A percentile compares a stretch with the other conserved stretches of the same genome.
phyloP scores from a whole-genome alignment of 148 eudicot genomes.

The Pouteria glomerata region DNA sequence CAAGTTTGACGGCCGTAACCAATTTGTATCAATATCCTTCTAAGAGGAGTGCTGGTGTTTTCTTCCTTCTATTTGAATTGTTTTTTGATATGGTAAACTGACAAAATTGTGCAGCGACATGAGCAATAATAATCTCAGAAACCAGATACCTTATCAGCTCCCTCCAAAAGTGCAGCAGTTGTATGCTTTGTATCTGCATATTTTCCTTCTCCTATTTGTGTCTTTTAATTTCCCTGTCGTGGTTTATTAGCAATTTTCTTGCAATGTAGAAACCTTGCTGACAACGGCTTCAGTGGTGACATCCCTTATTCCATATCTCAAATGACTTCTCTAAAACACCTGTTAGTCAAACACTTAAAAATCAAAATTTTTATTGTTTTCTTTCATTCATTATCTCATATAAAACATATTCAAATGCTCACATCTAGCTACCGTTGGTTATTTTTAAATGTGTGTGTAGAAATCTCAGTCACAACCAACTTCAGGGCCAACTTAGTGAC shows the following conservation, averaged over 20 bases:
- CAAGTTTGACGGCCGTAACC: constrained; percentile 55
- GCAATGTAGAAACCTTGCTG: constrained; percentile 69
- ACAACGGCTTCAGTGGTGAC: constrained; percentile 57
- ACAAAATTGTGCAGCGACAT: constrained; percentile 65
- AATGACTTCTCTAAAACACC: constrained; percentile 57
- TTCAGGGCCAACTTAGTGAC: constrained; percentile 53
- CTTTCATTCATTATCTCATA: background rate
- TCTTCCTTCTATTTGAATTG: background rate
- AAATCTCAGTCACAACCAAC: constrained; percentile 79
- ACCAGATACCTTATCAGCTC: constrained; percentile 65
- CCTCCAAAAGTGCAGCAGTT: constrained; percentile 61
- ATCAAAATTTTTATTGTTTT: too few species aligned
- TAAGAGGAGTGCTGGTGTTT: background rate
- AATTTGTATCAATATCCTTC: constrained; percentile 39
- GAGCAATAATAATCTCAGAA: constrained; percentile 85
- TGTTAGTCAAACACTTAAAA: constrained; percentile 44
- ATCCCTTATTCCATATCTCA: constrained; percentile 72
- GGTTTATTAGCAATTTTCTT: constrained; percentile 3
- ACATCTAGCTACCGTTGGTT: background rate
- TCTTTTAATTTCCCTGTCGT: background rate
- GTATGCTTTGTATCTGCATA: constrained; percentile 37
- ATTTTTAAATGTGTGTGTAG: constrained; percentile 24
- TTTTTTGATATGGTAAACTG: constrained; percentile 8
- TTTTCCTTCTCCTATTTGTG: constrained; percentile 7
- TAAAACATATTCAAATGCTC: background rate